Base-by-base conservation (phyloP, 352 stramenopile genomes). In the Elongisporangium prolatum region DNA sequence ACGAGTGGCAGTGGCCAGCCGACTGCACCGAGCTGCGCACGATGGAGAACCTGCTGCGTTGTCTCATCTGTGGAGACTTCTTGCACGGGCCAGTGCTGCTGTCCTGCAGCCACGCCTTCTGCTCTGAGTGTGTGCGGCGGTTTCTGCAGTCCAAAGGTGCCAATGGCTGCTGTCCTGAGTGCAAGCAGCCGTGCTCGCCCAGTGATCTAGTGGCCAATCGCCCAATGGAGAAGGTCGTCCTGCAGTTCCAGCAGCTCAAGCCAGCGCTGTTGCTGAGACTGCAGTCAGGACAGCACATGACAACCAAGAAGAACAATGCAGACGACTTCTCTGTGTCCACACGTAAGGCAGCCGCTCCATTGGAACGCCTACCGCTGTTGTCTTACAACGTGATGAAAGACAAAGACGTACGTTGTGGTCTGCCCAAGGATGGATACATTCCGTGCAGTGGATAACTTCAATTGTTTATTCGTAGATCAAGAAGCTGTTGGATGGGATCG, bases 321-420 rank as follows among this genome's bases (percentile, higher is more conserved):
- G 34, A 44, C 34, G 34, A 44, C 34, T 44, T 44, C 10, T 44
- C 34, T 44, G 34, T 11, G 17, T 44, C 10, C 14, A 13, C 50
- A 22, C 16, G 28, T 22, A 50, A 53, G 17, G 37, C 48, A 5
- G 44, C 22, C 22, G 54, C 8, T 38, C 77, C 71, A 9, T 67
- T 70, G 14, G 77, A 89, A 53, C 77, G 80, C 6, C 67, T 95
- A 69, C 77, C 83, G 22, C 68, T 91, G n/a, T 52, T 93, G 52
- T 92, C 81, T 9, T 95, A 95, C 70, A 92, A 67, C 59, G 71
- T 93, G 58, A 93, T 95, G 85, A 81, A 88, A 38, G 85, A 95
- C 58, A 93, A 91, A 60, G 81, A 93, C 62, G 77, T 85, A 52
- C 56, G 65, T 52, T 28, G 24, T 34, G 24, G 24, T 34, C 7